These are phyloP conservation scores for Kodamaea fungicola DNA, from an alignment of 1,139 yeast genomes.

Conservation along the genomic window DNA sequence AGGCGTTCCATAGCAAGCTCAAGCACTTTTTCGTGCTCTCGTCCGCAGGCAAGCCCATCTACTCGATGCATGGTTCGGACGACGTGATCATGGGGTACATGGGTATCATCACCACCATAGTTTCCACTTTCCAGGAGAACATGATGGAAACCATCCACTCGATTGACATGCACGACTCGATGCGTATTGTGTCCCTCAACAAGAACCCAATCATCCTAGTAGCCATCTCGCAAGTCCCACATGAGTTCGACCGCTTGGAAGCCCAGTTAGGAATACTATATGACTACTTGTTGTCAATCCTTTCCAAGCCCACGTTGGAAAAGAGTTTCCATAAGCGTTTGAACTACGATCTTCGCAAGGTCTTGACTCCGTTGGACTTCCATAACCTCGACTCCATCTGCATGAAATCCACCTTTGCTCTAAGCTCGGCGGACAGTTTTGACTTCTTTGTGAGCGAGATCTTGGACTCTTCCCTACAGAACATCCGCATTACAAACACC, in stretches of 20 bases:
- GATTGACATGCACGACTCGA: constrained; percentile 27
- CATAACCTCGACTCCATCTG: constrained; percentile 63
- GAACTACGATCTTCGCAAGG: constrained; percentile 77
- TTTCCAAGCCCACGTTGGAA: constrained; percentile 71
- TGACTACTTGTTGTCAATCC: constrained; percentile 73
- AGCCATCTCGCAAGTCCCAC: constrained; percentile 56
- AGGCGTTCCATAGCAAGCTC: constrained; percentile 38
- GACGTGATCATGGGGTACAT: constrained; percentile 68
- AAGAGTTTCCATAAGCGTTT: constrained; percentile 68
- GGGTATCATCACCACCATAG: constrained; percentile 68
- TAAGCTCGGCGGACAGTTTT: constrained; percentile 15
- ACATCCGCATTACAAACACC: constrained; percentile 32
- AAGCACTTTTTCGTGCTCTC: constrained; percentile 85
- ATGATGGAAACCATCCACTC: constrained; percentile 28
- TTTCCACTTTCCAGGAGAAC: constrained; percentile 55
- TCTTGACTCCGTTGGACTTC: constrained; percentile 67
- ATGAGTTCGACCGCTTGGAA: constrained; percentile 28
- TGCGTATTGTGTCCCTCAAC: constrained; percentile 59
- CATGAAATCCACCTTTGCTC: constrained; percentile 46
- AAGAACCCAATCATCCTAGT: constrained; percentile 71
- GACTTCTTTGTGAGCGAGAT: constrained; percentile 28
- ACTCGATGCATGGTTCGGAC: constrained; percentile 75
- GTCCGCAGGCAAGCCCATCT: constrained; percentile 90
- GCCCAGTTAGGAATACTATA: constrained; percentile 74
- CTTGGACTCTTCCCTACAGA: constrained; percentile 27